Base-by-base conservation (phyloP, 192 early-diverging fungal genomes). In the Backusella liffmaniae region DNA sequence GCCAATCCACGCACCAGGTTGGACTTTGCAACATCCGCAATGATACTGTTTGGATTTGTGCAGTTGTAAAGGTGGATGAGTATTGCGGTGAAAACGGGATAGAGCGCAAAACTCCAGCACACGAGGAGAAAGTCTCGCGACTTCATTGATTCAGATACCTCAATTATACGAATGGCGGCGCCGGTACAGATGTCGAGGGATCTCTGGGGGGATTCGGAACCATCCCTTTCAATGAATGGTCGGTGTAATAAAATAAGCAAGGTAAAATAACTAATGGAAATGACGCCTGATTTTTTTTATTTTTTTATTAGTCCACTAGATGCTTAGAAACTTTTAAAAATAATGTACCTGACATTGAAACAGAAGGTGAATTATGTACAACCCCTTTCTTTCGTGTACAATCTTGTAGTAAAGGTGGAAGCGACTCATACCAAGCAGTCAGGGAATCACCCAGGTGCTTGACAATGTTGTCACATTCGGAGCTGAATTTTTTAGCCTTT, bases 161-260 rank as follows among this genome's bases (percentile, higher is more conserved):
- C 74, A n/a, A 79, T 42, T 7, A 73, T 76, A 3, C 77, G 36
- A 10, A 51, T 82, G 1, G 81, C 81, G 18, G 81, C 81, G 13
- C 30, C 72, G 1, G 75, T 82, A 34, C 81, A 82, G 36, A 82
- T 82, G n/a, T n/a, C 51, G 12, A 79, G 62, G 0, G 81, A 82
- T 16, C 72, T 62, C 18, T 79, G 41, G 10, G 76, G 66, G 2
- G 77, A 82, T 29, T 73, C 46, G 2, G 77, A 67, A 12, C 75
- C 73, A 29, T 79, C 36, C 26, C 49, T 30, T 75, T 67, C 80
- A 79, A 82, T 84, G 69, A 86, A 89, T 0, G 88, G 88, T 10
- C 86, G 82, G 76, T 89, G 88, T 29, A 89, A 73, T 26, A 89
- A 72, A 49, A 84, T 86, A 41, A 89, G 72, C 7, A 79, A 66